These are phyloP conservation scores for Penicillium sclerotiorum DNA, from an alignment of 2,329 filamentous ascomycete genomes.

Conservation along the genomic window DNA sequence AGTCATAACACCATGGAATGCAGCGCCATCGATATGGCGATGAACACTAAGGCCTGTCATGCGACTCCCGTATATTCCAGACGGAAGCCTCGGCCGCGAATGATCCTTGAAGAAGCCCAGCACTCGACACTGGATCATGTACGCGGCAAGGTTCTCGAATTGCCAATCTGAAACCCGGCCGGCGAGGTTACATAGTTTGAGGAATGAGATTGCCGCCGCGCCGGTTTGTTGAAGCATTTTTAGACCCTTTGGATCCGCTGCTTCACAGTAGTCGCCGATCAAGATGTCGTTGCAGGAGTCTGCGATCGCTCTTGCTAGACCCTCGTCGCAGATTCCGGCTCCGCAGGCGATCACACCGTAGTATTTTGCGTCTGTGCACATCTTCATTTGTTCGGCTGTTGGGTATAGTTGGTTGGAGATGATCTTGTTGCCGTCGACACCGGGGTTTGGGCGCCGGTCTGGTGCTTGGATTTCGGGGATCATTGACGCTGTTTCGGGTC, in stretches of 20 bases:
- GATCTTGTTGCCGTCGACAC: conserved; percentile 8
- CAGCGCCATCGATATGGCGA: conserved; percentile 22
- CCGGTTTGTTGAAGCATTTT: conserved; percentile 19
- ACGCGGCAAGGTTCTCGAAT: conserved; percentile 17
- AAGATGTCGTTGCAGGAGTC: conserved; percentile 28
- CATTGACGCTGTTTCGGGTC: background rate
- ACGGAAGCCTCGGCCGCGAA: conserved; percentile 1
- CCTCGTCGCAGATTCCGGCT: conserved; percentile 14
- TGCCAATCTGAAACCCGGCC: conserved; percentile 20
- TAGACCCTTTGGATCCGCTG: conserved; percentile 15
- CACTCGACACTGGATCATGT: conserved; percentile 23
- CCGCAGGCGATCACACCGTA: conserved; percentile 71
- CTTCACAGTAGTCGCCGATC: conserved; percentile 28
- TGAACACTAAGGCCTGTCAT: conserved; percentile 20
- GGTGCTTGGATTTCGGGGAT: conserved; percentile 18
- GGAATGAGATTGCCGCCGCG: conserved; percentile 23
- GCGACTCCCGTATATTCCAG: conserved; percentile 22
- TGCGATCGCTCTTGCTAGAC: conserved; percentile 20
- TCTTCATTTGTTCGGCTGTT: conserved; percentile 22
- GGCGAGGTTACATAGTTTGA: conserved; percentile 22
- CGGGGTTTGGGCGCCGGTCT: conserved; percentile 18
- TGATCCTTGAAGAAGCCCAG: conserved; percentile 26
- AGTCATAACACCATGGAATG: conserved; percentile 17
- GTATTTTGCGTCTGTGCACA: conserved; percentile 52
- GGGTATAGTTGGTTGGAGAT: conserved; percentile 20